Evolutionary conservation across 306 rosid genomes (phyloP).

Genomic region (Sechiopsis laciniata): DNA sequence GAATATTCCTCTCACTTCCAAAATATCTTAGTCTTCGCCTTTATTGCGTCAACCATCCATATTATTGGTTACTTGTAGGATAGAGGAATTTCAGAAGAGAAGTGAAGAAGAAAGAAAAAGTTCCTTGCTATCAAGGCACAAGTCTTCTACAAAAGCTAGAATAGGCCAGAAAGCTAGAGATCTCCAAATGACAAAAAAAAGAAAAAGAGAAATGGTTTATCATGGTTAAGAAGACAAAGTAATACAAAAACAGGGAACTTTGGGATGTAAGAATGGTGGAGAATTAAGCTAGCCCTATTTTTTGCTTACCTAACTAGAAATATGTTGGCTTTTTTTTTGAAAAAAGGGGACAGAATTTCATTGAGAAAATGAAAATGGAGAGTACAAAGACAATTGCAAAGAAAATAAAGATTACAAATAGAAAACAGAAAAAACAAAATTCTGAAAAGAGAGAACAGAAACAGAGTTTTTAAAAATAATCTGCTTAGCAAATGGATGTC

Average conservation of each 20-base stretch:
- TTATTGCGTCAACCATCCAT: not conserved
- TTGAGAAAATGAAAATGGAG: no score
- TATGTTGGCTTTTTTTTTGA: no score
- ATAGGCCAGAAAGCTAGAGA: conserved; percentile 1
- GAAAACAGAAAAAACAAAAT: no score
- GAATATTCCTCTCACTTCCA: not conserved
- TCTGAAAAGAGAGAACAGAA: no score
- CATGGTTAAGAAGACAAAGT: not conserved
- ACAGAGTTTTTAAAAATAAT: no score
- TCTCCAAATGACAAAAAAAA: conserved; percentile 5
- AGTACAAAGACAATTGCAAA: no score
- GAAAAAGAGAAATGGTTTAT: not conserved
- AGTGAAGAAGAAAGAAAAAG: conserved; percentile 5
- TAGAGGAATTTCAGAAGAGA: conserved; percentile 6
- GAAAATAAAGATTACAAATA: no score
- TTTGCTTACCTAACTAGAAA: no score
- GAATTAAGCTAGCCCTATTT: not conserved
- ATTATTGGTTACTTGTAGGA: conserved; percentile 4
- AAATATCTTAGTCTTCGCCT: not conserved
- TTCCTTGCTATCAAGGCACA: not conserved
- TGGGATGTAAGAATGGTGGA: not conserved
- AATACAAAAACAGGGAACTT: not conserved
- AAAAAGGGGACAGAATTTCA: no score
- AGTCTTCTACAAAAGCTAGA: not conserved
- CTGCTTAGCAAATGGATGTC: no score